Percentiles rank a stretch among this genome's conserved stretches.
Conservation (phyloP, 192 early-diverging fungal genomes). For the Chytriomyces sp. region DNA sequence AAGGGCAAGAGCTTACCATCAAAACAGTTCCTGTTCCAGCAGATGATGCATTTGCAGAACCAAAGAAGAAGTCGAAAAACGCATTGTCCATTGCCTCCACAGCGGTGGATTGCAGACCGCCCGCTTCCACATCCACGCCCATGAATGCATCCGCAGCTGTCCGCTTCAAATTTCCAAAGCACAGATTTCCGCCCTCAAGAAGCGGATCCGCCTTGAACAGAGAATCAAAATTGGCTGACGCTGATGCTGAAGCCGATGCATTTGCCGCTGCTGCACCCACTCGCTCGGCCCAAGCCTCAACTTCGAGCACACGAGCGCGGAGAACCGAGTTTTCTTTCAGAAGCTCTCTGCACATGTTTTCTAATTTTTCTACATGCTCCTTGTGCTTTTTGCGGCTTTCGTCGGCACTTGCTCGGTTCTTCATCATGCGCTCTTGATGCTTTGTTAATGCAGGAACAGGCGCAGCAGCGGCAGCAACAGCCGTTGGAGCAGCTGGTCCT, state of each 20-base stretch:
- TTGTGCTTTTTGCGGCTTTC: slow-evolving; percentile 88
- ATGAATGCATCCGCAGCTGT: not conserved
- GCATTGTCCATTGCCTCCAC: not conserved
- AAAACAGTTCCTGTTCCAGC: slow-evolving; percentile 38
- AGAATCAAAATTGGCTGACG: slow-evolving; percentile 6
- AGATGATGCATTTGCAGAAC: not conserved
- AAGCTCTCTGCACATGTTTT: slow-evolving; percentile 61
- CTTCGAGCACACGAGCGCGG: slow-evolving; percentile 44
- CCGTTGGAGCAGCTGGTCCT: not conserved
- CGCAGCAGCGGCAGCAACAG: slow-evolving; percentile 17
- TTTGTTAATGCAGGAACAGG: slow-evolving; percentile 63
- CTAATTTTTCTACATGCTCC: slow-evolving; percentile 77
- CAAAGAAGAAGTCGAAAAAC: not conserved
- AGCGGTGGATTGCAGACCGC: not conserved
- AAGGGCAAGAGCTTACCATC: slow-evolving; percentile 51
- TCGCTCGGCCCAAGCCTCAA: slow-evolving; percentile 44
- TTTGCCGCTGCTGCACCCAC: slow-evolving; percentile 25
- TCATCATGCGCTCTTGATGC: slow-evolving; percentile 85
- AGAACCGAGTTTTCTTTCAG: slow-evolving; percentile 51
- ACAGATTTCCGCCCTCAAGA: too few relatives aligned
- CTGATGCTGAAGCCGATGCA: slow-evolving; percentile 24
- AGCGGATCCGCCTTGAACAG: too few relatives aligned
- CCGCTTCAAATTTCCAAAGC: not conserved
- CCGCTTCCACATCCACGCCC: not conserved
- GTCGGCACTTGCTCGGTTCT: slow-evolving; percentile 89